Evolutionary conservation across 2,329 filamentous ascomycete genomes (phyloP).

Genomic region (Cladosporium sp.): DNA sequence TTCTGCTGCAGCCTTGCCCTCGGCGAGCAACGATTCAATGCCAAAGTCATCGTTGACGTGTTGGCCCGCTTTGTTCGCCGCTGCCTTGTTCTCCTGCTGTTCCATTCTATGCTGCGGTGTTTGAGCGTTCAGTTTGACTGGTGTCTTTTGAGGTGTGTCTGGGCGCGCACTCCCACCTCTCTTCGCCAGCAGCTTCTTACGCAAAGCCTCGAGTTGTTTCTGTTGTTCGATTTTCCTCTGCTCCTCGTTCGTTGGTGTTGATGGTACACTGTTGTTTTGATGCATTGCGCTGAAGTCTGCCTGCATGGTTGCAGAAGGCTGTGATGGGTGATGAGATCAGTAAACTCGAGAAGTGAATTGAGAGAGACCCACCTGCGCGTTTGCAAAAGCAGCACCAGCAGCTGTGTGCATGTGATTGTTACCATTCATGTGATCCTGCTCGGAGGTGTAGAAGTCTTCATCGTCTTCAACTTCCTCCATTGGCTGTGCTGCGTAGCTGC

Average conservation of each 20-base stretch:
- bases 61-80: background rate
- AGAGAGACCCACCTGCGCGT: background rate
- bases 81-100: background rate
- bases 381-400: constrained; percentile 6
- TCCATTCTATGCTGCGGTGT: background rate
- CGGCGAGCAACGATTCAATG: constrained; percentile 21
- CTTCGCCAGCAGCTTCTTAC: constrained; percentile 14
- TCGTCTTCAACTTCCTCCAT: constrained; percentile 19
- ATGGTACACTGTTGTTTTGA: background rate
- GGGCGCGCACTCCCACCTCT: background rate
- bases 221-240: constrained; percentile 13
- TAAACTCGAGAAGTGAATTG: background rate
- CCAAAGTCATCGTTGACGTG: constrained; percentile 3
- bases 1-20: constrained; percentile 31
- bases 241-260: constrained; percentile 2
- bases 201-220: constrained; percentile 13
- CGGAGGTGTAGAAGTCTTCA: constrained; percentile 21
- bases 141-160: background rate
- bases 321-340: constrained; percentile 2
- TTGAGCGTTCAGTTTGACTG: background rate
- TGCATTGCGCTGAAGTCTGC: background rate
- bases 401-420: constrained; percentile 13
- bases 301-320: background rate
- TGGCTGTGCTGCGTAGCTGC: background rate
- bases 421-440: constrained; percentile 9